Conservation (phyloP, 768 basidiomycete genomes). For the Tricholoma bakamatsutake region DNA sequence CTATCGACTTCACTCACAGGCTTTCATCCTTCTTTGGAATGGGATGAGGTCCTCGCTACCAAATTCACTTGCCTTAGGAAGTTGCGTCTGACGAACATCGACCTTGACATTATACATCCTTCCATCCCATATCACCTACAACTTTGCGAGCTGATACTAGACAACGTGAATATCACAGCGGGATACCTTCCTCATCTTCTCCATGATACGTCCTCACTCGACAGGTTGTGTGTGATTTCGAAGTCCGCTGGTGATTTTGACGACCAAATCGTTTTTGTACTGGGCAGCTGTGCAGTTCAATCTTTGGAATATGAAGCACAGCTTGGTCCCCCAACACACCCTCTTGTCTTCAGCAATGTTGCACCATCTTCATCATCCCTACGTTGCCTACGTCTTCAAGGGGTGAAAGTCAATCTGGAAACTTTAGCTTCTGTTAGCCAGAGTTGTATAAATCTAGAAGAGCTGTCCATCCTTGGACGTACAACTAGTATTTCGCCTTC, state of each 20-base stretch:
- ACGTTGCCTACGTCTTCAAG: conserved; percentile 35
- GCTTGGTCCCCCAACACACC: conserved; percentile 16
- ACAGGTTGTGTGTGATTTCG: conserved; percentile 31
- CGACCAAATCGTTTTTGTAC: conserved; percentile 34
- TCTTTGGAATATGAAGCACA: conserved; percentile 39
- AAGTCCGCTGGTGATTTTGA: conserved; percentile 28
- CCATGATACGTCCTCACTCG: conserved; percentile 29
- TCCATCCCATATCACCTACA: conserved; percentile 28
- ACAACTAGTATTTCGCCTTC: conserved; percentile 27
- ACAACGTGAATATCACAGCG: conserved; percentile 35
- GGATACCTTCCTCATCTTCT: conserved; percentile 38
- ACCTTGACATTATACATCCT: conserved; percentile 35
- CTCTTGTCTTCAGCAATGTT: conserved; percentile 27
- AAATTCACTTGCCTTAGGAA: conserved; percentile 37
- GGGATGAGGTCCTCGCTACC: conserved; percentile 46
- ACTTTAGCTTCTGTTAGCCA: conserved; percentile 27
- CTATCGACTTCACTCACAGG: conserved; percentile 19
- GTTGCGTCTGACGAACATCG: conserved; percentile 37
- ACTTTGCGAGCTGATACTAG: conserved; percentile 35
- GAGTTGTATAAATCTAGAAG: conserved; percentile 32
- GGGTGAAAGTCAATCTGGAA: conserved; percentile 33
- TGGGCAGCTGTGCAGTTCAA: conserved; percentile 36
- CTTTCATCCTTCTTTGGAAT: conserved; percentile 38
- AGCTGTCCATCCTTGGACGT: conserved; percentile 36
- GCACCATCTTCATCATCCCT: conserved; percentile 21